These are phyloP conservation scores for Elasticomyces elasticus DNA, from an alignment of 495 filamentous ascomycete species.

Conservation along the genomic window DNA sequence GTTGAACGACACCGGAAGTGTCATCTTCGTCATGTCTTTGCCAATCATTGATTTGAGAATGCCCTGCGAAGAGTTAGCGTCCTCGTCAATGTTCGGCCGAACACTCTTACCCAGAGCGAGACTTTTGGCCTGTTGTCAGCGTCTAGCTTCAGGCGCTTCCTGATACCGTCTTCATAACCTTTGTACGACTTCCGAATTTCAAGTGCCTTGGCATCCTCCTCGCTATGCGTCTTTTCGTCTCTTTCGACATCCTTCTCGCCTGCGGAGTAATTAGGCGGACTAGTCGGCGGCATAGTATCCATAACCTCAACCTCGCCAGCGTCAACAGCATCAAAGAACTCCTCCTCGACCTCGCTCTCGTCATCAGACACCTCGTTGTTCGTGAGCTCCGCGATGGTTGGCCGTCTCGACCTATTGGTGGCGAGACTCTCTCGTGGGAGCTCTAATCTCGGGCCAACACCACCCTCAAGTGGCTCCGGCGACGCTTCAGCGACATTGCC, in stretches of 20 bases:
- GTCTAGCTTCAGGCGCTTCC: slow-evolving; percentile 75
- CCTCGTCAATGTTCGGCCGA: not conserved
- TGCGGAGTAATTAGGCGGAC: slow-evolving; percentile 23
- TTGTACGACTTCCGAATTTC: slow-evolving; percentile 69
- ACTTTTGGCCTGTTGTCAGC: slow-evolving; percentile 88
- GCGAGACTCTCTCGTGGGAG: not conserved
- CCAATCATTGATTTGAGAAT: slow-evolving; percentile 99
- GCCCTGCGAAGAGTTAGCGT: slow-evolving; percentile 47
- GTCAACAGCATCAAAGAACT: slow-evolving; percentile 96
- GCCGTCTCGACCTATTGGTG: slow-evolving; percentile 33
- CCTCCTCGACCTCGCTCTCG: slow-evolving; percentile 75
- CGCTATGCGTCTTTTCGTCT: slow-evolving; percentile 6
- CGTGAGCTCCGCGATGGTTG: slow-evolving; percentile 50
- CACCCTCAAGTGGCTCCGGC: slow-evolving; percentile 14
- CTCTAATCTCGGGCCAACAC: slow-evolving; percentile 1
- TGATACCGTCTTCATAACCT: slow-evolving; percentile 81
- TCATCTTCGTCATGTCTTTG: slow-evolving; percentile 99
- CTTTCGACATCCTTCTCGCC: slow-evolving; percentile 41
- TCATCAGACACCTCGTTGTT: slow-evolving; percentile 44
- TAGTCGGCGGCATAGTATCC: slow-evolving; percentile 40
- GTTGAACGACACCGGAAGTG: slow-evolving; percentile 94
- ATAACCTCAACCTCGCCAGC: slow-evolving; percentile 79
- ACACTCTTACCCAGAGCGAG: slow-evolving; percentile 73
- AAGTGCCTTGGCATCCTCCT: not conserved
- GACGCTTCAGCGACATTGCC: slow-evolving; percentile 36